A percentile compares a stretch with the other conserved stretches of the same genome.
These are phyloP conservation scores for Strigomonas culicis DNA, from an alignment of 208 protist genomes.

Conservation along the genomic window DNA sequence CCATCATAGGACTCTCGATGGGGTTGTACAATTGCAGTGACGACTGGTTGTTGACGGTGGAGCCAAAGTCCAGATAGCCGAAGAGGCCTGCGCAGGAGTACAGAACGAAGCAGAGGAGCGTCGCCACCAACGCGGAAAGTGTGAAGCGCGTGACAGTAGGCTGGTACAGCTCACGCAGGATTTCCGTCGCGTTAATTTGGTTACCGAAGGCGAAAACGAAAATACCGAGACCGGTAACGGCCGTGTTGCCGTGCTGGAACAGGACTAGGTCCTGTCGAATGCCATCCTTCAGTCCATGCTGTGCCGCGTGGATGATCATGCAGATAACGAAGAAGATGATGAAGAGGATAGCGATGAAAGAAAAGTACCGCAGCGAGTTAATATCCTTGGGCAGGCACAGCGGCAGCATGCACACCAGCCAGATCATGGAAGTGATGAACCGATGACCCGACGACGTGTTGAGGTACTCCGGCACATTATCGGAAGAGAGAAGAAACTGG, in stretches of 20 bases:
- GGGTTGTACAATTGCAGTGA: constrained; percentile 67
- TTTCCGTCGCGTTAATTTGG: constrained; percentile 54
- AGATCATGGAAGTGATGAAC: constrained; percentile 38
- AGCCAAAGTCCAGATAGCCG: constrained; percentile 74
- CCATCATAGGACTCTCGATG: constrained; percentile 38
- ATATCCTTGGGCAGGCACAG: constrained; percentile 54
- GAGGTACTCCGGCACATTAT: constrained; percentile 12
- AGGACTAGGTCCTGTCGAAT: constrained; percentile 22
- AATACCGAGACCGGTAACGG: constrained; percentile 29
- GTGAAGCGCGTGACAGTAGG: constrained; percentile 44
- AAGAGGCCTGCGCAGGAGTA: constrained; percentile 57
- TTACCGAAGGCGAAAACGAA: constrained; percentile 65
- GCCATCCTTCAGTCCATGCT: constrained; percentile 20
- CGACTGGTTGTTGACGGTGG: constrained; percentile 27
- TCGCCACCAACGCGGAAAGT: constrained; percentile 27
- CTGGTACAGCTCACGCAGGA: constrained; percentile 61
- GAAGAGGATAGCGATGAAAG: constrained; percentile 38
- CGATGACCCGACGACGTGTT: constrained; percentile 19
- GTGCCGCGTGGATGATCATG: constrained; percentile 45
- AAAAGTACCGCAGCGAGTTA: constrained; percentile 63
- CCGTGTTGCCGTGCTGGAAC: constrained; percentile 42
- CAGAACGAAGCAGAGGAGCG: constrained; percentile 45
- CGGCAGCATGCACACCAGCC: constrained; percentile 58
- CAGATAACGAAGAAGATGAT: constrained; percentile 57
- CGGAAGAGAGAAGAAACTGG: constrained; percentile 21